Base-by-base conservation (phyloP, 176 grass and related monocot genomes). In the Hyparrhenia diplandra region DNA sequence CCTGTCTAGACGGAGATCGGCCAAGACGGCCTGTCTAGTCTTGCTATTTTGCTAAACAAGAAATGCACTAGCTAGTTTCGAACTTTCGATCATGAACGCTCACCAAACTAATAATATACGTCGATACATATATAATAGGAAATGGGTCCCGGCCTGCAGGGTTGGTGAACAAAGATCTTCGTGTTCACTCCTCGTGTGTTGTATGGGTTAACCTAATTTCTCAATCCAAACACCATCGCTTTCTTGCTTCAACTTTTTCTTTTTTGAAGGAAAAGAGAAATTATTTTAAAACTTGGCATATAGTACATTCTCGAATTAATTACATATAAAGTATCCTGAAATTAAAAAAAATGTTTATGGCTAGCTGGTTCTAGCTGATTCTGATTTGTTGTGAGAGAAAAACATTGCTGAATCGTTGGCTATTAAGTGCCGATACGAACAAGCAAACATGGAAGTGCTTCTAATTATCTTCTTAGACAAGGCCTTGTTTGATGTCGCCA, bases 11-110 rank as follows among this genome's bases (percentile, higher is more conserved):
- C 49, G 49, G 49, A 52, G 69, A 71, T 46, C 66, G 28, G 23
- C 20, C 51, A n/a, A 55, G 58, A 77, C n/a, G n/a, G n/a, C 37
- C 39, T 77, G 37, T 31, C 24, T 45, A 64, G 66, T 46, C 43
- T 46, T 14, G 16, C 17, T 42, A 25, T 46, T 13, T 46, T 14
- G 16, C 17, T 42, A 25, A 69, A 41, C 23, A 69, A 69, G 36
- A 68, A 68, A 20, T 45, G 58, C 36, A 77, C 27, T 36, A 1
- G 37, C 27, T 36, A 1, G 37, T 77, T 64, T 32, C 25, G 61
- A 77, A 45, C 60, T 77, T 64, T 32, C 25, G 61, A 77, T 64
- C 60, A 77, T 64, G 39, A 77, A 45, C 2, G 2, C 75, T 43
- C 41, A 65, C 59, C 42, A 64, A 71, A 71, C 40, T n/a, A 71